phyloP scores from a whole-genome alignment of 2,329 filamentous ascomycete genomes.

The Sordariomycetes sp. region DNA sequence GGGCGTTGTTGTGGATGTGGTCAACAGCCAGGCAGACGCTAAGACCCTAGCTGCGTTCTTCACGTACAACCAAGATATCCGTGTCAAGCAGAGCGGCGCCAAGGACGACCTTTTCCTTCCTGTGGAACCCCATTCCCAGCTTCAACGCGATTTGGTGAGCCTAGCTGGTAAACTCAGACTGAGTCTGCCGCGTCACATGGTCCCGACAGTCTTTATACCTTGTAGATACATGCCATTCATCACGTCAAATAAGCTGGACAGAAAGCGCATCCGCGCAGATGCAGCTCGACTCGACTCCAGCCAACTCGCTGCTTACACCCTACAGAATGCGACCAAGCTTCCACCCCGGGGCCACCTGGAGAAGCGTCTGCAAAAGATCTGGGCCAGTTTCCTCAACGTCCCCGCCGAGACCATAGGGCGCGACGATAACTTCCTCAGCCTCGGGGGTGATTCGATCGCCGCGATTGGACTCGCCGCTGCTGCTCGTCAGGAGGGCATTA shows the following conservation, averaged over 20 bases:
- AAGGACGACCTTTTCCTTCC: neutral
- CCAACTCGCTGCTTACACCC: neutral
- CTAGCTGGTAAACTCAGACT: neutral
- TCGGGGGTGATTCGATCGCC: neutral
- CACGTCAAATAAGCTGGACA: constrained; percentile 7
- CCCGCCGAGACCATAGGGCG: neutral
- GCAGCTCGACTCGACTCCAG: neutral
- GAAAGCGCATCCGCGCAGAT: constrained; percentile 4
- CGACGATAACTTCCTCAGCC: neutral
- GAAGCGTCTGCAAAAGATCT: constrained; percentile 1
- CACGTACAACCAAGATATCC: neutral
- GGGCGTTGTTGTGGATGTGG: constrained; percentile 2
- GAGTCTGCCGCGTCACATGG: constrained; percentile 8
- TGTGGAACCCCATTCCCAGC: neutral
- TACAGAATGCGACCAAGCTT: neutral
- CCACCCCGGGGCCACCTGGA: neutral
- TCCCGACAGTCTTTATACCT: constrained; percentile 6
- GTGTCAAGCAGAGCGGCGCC: neutral
- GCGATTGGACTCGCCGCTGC: neutral
- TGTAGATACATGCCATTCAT: constrained; percentile 7
- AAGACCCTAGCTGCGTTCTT: neutral
- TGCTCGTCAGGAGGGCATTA: neutral
- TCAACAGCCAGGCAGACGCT: constrained; percentile 1
- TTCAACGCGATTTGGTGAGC: neutral
- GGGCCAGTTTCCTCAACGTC: neutral